phyloP scores from a whole-genome alignment of 2,329 filamentous ascomycete genomes.

The Diaporthe ampelina region DNA sequence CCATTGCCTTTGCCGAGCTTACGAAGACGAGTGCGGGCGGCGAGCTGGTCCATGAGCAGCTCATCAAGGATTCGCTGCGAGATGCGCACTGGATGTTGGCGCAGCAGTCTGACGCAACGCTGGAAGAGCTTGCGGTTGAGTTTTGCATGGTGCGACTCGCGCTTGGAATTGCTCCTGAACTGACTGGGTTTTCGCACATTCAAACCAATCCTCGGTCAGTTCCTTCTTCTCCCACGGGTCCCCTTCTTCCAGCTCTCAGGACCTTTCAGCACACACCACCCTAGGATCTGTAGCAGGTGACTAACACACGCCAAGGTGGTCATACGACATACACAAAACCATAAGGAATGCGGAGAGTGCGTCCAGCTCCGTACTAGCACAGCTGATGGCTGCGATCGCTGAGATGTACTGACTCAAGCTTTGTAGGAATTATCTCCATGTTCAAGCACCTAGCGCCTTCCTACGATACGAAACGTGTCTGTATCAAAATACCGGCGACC shows the following conservation, averaged over 20 bases:
- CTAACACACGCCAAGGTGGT: conserved; percentile 47
- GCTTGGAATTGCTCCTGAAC: conserved; percentile 61
- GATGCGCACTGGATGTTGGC: conserved; percentile 50
- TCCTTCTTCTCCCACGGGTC: no score
- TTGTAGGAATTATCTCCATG: conserved; percentile 63
- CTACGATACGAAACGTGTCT: conserved; percentile 64
- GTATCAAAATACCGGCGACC: conserved; percentile 74
- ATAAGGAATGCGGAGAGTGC: conserved; percentile 65
- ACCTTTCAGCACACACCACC: no score
- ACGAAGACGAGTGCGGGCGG: conserved; percentile 48
- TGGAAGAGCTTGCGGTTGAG: conserved; percentile 67
- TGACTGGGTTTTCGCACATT: conserved; percentile 68
- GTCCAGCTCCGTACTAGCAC: conserved; percentile 34
- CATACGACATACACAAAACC: conserved; percentile 64
- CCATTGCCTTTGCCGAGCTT: conserved; percentile 64
- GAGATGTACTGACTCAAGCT: neutral
- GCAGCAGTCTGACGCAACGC: conserved; percentile 52
- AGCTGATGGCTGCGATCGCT: neutral
- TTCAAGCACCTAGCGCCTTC: conserved; percentile 59
- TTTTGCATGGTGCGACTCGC: conserved; percentile 70
- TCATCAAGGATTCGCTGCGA: conserved; percentile 54
- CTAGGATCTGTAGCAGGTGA: no score
- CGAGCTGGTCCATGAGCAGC: conserved; percentile 54
- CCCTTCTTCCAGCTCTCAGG: no score
- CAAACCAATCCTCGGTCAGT: conserved; percentile 67